phyloP scores from a whole-genome alignment of 441 rosid genomes.

The Populus hybrid region DNA sequence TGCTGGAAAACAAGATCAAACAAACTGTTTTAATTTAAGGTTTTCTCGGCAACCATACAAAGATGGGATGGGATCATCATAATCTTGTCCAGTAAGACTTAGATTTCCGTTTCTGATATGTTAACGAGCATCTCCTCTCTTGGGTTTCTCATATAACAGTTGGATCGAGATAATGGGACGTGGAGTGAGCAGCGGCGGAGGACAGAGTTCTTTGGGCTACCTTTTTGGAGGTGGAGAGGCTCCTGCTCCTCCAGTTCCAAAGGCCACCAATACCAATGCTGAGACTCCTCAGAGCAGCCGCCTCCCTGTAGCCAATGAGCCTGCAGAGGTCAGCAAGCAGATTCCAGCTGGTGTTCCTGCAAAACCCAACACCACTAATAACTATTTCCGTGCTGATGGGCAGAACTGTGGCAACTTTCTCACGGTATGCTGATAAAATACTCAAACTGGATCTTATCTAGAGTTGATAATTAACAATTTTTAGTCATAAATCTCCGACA shows the following conservation, averaged over 20 bases:
- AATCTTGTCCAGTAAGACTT: no score
- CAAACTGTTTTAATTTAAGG: no score
- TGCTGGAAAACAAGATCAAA: no score
- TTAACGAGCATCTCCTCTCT: neutral
- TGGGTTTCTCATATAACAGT: neutral
- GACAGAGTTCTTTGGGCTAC: slow-evolving; percentile 66
- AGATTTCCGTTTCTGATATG: neutral
- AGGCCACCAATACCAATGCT: slow-evolving; percentile 6
- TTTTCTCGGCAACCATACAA: no score
- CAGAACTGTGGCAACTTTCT: slow-evolving; percentile 55
- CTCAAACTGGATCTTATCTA: no score
- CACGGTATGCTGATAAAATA: slow-evolving; percentile 32
- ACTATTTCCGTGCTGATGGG: slow-evolving; percentile 47
- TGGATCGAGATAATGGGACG: slow-evolving; percentile 45
- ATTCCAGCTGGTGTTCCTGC: slow-evolving; percentile 51
- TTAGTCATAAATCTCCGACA: no score
- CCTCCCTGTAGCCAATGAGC: neutral
- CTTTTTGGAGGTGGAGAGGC: slow-evolving; percentile 60
- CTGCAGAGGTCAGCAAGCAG: slow-evolving; percentile 28
- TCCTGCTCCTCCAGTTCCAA: slow-evolving; percentile 27
- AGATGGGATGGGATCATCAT: no score
- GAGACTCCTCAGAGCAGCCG: slow-evolving; percentile 23
- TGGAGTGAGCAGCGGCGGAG: slow-evolving; percentile 67
- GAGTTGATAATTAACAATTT: no score
- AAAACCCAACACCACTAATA: slow-evolving; percentile 31